Percentiles rank a stretch among this genome's conserved stretches.
Evolutionary conservation across 2,329 filamentous ascomycete genomes (phyloP).

Genomic region (Trichophyton verrucosum): DNA sequence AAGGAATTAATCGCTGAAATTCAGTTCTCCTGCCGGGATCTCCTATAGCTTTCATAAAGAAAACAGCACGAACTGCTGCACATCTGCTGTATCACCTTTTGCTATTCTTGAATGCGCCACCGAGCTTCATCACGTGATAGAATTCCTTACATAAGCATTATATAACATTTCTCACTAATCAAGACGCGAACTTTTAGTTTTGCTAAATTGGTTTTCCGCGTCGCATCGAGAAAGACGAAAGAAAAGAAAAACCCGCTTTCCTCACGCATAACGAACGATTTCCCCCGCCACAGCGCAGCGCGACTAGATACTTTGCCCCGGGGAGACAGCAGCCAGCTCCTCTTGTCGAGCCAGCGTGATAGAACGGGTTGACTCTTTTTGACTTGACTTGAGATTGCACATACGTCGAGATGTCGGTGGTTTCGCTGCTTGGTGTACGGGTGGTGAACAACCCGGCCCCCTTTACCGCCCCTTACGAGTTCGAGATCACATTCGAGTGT

Average conservation of each 20-base stretch:
- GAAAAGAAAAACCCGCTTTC: neutral
- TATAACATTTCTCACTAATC: neutral
- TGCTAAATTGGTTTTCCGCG: neutral
- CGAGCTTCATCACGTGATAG: neutral
- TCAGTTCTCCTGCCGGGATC: neutral
- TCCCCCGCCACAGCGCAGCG: neutral
- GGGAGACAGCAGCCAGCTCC: neutral
- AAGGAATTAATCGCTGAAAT: neutral
- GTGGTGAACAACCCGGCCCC: slow-evolving; percentile 94
- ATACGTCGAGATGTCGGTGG: slow-evolving; percentile 62
- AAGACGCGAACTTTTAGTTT: neutral
- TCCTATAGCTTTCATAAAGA: neutral
- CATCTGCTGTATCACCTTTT: neutral
- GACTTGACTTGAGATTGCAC: neutral
- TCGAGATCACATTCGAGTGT: slow-evolving; percentile 98
- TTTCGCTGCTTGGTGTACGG: slow-evolving; percentile 88
- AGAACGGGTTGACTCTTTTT: neutral
- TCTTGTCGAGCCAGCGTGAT: neutral
- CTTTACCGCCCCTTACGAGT: slow-evolving; percentile 86
- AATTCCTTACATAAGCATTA: neutral
- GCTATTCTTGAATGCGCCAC: neutral
- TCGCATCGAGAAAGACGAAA: neutral
- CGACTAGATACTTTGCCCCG: neutral
- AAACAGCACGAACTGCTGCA: neutral
- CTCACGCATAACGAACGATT: neutral